Conservation (phyloP, 805 yeast genomes). For the Naumovozyma castellii region DNA sequence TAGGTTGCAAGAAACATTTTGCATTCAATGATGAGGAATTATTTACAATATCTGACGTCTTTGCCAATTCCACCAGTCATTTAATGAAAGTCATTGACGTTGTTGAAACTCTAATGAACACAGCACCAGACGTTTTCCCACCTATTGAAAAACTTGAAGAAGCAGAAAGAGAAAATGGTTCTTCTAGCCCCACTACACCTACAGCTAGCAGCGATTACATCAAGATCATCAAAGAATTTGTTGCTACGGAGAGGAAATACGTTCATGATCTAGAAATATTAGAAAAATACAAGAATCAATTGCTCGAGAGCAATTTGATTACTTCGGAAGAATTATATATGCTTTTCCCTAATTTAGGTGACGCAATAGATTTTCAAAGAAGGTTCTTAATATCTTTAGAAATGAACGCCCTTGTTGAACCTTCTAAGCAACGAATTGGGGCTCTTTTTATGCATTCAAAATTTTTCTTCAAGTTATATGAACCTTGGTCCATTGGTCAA, state of each 20-base stretch:
- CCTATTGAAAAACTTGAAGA: constrained; percentile 21
- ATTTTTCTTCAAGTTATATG: constrained; percentile 77
- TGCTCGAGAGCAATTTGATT: constrained; percentile 54
- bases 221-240: constrained; percentile 73
- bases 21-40: constrained; percentile 69
- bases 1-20: constrained; percentile 72
- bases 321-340: constrained; percentile 71
- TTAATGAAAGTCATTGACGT: constrained; percentile 66
- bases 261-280: constrained; percentile 83
- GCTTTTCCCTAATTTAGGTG: constrained; percentile 76
- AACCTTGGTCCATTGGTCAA: constrained; percentile 91
- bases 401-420: constrained; percentile 69
- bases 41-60: constrained; percentile 85
- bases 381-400: constrained; percentile 82
- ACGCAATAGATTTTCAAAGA: constrained; percentile 85
- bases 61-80: constrained; percentile 71
- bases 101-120: constrained; percentile 52
- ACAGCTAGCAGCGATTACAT: constrained; percentile 16
- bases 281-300: constrained; percentile 55
- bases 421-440: constrained; percentile 75
- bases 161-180: constrained; percentile 18
- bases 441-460: constrained; percentile 80
- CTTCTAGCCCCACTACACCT: neutral
- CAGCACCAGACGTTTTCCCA: constrained; percentile 38
- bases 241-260: constrained; percentile 85